Evolutionary conservation across 305 asterid species (phyloP).

Genomic region (Fraxinus ornus): DNA sequence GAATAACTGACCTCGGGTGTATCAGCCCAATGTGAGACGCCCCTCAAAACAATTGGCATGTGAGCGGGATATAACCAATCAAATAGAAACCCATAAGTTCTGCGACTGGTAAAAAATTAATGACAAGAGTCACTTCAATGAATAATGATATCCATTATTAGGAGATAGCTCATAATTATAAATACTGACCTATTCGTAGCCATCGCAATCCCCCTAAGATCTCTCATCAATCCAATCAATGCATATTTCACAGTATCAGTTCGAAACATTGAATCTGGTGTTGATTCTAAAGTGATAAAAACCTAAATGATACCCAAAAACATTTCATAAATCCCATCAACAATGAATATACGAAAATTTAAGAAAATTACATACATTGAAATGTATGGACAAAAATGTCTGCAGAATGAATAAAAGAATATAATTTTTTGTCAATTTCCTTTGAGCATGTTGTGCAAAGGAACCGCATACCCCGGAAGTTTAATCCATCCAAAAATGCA

Average conservation of each 20-base stretch:
- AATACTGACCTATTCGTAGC: slow-evolving; percentile 81
- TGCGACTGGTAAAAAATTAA: slow-evolving; percentile 63
- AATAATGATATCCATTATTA: slow-evolving; percentile 13
- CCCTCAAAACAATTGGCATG: slow-evolving; percentile 83
- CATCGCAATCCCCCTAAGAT: slow-evolving; percentile 90
- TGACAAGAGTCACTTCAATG: slow-evolving; percentile 25
- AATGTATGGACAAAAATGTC: background rate
- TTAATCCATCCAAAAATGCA: background rate
- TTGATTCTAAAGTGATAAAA: slow-evolving; percentile 68
- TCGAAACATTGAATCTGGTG: slow-evolving; percentile 78
- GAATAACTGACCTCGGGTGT: slow-evolving; percentile 71
- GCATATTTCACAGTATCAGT: slow-evolving; percentile 82
- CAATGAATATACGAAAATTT: slow-evolving; percentile 3
- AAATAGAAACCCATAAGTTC: slow-evolving; percentile 82
- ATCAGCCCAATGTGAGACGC: slow-evolving; percentile 93
- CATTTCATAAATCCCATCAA: slow-evolving; percentile 17
- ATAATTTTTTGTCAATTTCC: background rate
- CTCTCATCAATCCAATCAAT: slow-evolving; percentile 94
- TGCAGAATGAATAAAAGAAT: background rate
- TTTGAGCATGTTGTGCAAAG: slow-evolving; percentile 1
- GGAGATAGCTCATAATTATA: slow-evolving; percentile 10
- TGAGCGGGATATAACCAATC: slow-evolving; percentile 98
- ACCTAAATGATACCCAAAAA: slow-evolving; percentile 46
- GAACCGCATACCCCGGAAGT: slow-evolving; percentile 5
- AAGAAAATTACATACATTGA: slow-evolving; percentile 14